Conservation (phyloP, 257 asterid species). For the Capsicum chinense region DNA sequence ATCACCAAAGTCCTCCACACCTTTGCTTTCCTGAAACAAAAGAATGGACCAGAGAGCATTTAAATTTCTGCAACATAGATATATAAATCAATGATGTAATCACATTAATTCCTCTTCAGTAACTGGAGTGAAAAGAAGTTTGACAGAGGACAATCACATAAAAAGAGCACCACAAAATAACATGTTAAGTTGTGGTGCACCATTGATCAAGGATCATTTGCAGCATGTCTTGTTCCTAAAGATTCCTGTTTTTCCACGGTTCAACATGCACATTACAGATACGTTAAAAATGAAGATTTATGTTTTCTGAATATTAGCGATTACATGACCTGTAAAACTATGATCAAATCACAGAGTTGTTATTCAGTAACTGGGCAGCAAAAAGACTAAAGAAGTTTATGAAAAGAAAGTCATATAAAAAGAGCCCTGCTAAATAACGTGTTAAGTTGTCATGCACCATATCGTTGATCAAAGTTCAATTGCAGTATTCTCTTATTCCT, state of each 20-base stretch:
- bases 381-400: not conserved
- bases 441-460: conserved; percentile 9
- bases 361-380: not conserved
- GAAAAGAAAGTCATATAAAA: not conserved
- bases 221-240: not conserved
- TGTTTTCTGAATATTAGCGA: not conserved
- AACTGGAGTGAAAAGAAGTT: not conserved
- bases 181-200: not conserved
- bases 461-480: conserved; percentile 4
- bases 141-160: not conserved
- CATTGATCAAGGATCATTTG: not conserved
- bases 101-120: conserved; percentile 17
- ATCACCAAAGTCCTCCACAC: conserved; percentile 96
- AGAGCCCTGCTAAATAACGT: not conserved
- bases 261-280: not conserved
- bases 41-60: conserved; percentile 9
- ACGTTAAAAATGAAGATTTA: not conserved
- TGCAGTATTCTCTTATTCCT: not conserved
- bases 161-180: not conserved
- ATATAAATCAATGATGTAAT: not conserved
- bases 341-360: not conserved
- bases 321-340: not conserved
- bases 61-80: conserved; percentile 9
- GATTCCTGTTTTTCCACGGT: not conserved
- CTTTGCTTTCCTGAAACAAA: conserved; percentile 80